Conservation (phyloP, 2,329 filamentous ascomycete species). For the Aureobasidium sp. region DNA sequence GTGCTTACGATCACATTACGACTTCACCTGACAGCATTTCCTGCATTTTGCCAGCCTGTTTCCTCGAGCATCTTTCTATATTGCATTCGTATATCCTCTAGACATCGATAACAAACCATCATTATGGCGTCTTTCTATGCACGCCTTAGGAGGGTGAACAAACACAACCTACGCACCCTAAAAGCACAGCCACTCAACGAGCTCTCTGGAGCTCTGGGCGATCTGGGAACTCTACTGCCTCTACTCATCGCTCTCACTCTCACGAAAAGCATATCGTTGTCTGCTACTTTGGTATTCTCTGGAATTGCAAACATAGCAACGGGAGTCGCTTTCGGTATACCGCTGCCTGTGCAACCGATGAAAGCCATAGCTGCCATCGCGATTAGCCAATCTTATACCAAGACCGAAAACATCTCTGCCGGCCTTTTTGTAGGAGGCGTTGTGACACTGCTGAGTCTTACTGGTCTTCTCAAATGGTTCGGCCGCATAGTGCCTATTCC, state of each 20-base stretch:
- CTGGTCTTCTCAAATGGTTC: slow-evolving; percentile 69
- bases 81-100: neutral
- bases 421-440: slow-evolving; percentile 70
- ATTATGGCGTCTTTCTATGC: slow-evolving; percentile 16
- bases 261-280: slow-evolving; percentile 70
- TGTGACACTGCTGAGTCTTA: slow-evolving; percentile 70
- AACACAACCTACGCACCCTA: slow-evolving; percentile 52
- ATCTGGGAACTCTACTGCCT: slow-evolving; percentile 82
- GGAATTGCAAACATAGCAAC: slow-evolving; percentile 82
- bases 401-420: slow-evolving; percentile 69
- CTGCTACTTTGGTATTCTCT: slow-evolving; percentile 79
- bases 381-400: slow-evolving; percentile 61
- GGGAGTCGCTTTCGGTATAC: slow-evolving; percentile 76
- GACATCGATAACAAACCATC: neutral
- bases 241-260: slow-evolving; percentile 80
- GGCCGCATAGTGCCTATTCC: slow-evolving; percentile 72
- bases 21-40: neutral
- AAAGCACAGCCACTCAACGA: slow-evolving; percentile 57
- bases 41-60: neutral
- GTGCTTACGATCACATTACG: neutral
- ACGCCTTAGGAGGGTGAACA: slow-evolving; percentile 23
- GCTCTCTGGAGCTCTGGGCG: slow-evolving; percentile 81
- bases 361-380: slow-evolving; percentile 87
- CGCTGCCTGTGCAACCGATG: slow-evolving; percentile 84
- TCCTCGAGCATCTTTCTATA: neutral